Evolutionary conservation across 2,329 filamentous ascomycete species (phyloP).

Genomic region (Dactylellina leptospora): DNA sequence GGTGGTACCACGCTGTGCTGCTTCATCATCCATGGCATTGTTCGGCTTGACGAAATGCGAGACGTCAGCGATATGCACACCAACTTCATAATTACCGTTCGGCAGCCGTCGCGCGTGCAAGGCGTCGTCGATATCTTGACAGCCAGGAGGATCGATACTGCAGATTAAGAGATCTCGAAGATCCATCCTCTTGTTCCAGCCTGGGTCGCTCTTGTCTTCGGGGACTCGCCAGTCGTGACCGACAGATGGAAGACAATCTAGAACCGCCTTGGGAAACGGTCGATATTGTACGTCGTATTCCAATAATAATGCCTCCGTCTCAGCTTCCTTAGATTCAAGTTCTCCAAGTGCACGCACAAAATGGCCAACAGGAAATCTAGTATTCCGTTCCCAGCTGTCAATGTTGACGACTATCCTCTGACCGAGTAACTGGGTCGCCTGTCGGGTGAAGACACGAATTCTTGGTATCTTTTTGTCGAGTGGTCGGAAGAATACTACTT

Average conservation of each 20-base stretch:
- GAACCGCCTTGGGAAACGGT: constrained; percentile 92
- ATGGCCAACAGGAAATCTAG: constrained; percentile 89
- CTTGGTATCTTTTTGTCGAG: constrained; percentile 99
- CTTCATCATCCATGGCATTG: constrained; percentile 96
- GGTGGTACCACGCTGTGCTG: constrained; percentile 90
- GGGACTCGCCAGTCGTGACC: constrained; percentile 96
- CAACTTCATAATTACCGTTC: constrained; percentile 94
- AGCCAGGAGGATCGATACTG: constrained; percentile 95
- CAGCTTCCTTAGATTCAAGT: constrained; percentile 94
- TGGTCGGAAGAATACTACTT: constrained; percentile 91
- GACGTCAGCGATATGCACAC: constrained; percentile 99
- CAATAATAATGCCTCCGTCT: constrained; percentile 91
- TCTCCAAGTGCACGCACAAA: constrained; percentile 93
- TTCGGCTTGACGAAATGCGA: constrained; percentile 97
- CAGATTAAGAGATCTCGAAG: constrained; percentile 87
- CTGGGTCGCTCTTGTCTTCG: constrained; percentile 77
- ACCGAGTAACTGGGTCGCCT: constrained; percentile 85
- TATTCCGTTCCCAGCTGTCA: constrained; percentile 93
- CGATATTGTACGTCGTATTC: constrained; percentile 98
- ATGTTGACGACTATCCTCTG: constrained; percentile 93
- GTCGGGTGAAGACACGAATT: constrained; percentile 88
- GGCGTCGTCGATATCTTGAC: constrained; percentile 98
- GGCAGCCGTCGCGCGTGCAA: constrained; percentile 84
- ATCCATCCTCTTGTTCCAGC: constrained; percentile 86
- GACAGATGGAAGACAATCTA: constrained; percentile 90